phyloP scores from a whole-genome alignment of 768 basidiomycete species.

The Collybiopsis confluens region DNA sequence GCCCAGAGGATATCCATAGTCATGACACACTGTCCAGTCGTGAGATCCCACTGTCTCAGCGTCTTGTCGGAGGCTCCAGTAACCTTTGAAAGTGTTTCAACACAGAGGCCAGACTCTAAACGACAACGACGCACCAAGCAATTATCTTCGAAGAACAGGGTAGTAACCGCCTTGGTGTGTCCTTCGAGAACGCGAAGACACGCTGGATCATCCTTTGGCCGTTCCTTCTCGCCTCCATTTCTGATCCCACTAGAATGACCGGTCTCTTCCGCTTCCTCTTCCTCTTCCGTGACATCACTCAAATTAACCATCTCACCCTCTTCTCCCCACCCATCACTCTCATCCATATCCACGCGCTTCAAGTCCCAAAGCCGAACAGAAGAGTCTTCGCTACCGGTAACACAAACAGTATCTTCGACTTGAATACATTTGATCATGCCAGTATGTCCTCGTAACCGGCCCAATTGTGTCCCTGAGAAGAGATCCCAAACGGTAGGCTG shows the following conservation, averaged over 20 bases:
- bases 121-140: constrained; percentile 61
- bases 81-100: constrained; percentile 49
- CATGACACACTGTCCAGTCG: constrained; percentile 95
- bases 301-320: constrained; percentile 49
- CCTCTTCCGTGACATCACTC: constrained; percentile 64
- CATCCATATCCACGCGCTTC: constrained; percentile 74
- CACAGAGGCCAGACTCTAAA: neutral
- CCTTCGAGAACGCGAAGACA: constrained; percentile 82
- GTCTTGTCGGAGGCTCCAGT: constrained; percentile 99
- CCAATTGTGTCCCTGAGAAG: constrained; percentile 82
- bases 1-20: constrained; percentile 99
- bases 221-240: constrained; percentile 25
- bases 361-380: constrained; percentile 89
- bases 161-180: constrained; percentile 88
- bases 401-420: constrained; percentile 85
- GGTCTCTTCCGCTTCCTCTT: constrained; percentile 45
- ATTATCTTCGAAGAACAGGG: constrained; percentile 93
- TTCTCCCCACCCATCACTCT: constrained; percentile 43
- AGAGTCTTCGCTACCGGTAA: constrained; percentile 89
- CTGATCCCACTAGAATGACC: constrained; percentile 34
- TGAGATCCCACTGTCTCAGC: constrained; percentile 95
- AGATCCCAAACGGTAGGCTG: constrained; percentile 95
- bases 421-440: constrained; percentile 86
- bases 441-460: constrained; percentile 76
- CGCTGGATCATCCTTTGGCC: constrained; percentile 35